Evolutionary conservation across 2,329 filamentous ascomycete species (phyloP).

Genomic region (Arthrobotrys entomopaga): DNA sequence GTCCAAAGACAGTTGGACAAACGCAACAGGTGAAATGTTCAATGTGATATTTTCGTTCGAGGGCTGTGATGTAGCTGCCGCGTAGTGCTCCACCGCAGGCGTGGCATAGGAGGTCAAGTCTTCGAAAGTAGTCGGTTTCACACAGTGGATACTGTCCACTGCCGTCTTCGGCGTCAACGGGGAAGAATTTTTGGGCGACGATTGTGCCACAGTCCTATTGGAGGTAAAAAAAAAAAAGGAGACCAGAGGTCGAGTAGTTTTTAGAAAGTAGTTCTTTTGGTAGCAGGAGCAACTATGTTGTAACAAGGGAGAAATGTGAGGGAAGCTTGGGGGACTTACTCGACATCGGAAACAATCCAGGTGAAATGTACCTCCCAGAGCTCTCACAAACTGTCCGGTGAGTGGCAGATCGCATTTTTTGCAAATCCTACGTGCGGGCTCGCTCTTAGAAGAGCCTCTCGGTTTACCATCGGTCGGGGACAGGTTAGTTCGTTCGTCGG

Average conservation of each 20-base stretch:
- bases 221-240: too few relatives aligned
- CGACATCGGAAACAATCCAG: slow-evolving; percentile 97
- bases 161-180: slow-evolving; percentile 88
- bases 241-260: neutral
- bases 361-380: slow-evolving; percentile 92
- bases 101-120: slow-evolving; percentile 88
- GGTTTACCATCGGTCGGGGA: slow-evolving; percentile 51
- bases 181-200: slow-evolving; percentile 98
- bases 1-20: slow-evolving; percentile 96
- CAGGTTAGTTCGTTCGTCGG: slow-evolving; percentile 42
- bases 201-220: slow-evolving; percentile 94
- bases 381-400: slow-evolving; percentile 95
- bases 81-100: slow-evolving; percentile 91
- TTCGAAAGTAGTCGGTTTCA: slow-evolving; percentile 96
- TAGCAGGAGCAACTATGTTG: neutral
- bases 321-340: slow-evolving; percentile 68
- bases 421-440: slow-evolving; percentile 68
- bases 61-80: slow-evolving; percentile 96
- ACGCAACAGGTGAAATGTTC: slow-evolving; percentile 99
- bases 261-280: slow-evolving; percentile 7
- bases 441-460: slow-evolving; percentile 40
- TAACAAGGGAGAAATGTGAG: neutral
- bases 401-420: slow-evolving; percentile 89
- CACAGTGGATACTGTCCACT: slow-evolving; percentile 89
- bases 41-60: slow-evolving; percentile 98